These are phyloP conservation scores for Ceratocystis destructans DNA, from an alignment of 2,329 filamentous ascomycete species.

Conservation along the genomic window DNA sequence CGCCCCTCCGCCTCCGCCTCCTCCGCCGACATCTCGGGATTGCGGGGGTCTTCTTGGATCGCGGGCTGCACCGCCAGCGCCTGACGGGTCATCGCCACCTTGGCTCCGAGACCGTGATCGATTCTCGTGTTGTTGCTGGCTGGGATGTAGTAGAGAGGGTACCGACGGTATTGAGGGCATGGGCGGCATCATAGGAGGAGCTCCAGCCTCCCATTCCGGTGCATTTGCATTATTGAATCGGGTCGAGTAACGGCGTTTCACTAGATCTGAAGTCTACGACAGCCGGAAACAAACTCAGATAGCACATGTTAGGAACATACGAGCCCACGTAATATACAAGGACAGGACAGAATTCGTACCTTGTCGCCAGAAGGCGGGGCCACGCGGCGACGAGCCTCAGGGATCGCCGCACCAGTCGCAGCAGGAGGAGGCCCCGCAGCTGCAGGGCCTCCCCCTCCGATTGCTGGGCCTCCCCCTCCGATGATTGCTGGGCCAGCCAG, in stretches of 20 bases:
- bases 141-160: conserved; percentile 12
- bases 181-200: conserved; percentile 36
- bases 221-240: conserved; percentile 65
- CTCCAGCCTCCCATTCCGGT: conserved; percentile 51
- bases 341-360: conserved; percentile 27
- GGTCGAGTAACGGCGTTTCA: conserved; percentile 89
- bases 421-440: conserved; percentile 9
- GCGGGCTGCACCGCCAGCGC: conserved; percentile 23
- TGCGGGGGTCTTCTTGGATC: conserved; percentile 37
- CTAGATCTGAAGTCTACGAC: conserved; percentile 58
- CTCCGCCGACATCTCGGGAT: conserved; percentile 28
- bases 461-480: conserved; percentile 20
- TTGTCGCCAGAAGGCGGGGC: conserved; percentile 43
- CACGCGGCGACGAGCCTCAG: conserved; percentile 34
- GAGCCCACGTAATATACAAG: not conserved
- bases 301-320: not conserved
- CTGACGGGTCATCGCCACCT: conserved; percentile 22
- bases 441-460: conserved; percentile 22
- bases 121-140: conserved; percentile 11
- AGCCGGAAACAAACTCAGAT: conserved; percentile 13
- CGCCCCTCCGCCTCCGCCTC: conserved; percentile 26
- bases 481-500: conserved; percentile 10
- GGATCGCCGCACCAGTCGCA: not conserved
- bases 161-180: conserved; percentile 15
- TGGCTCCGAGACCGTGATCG: conserved; percentile 15